Evolutionary conservation across 2,329 filamentous ascomycete species (phyloP).

Genomic region (Apiospora aurea): DNA sequence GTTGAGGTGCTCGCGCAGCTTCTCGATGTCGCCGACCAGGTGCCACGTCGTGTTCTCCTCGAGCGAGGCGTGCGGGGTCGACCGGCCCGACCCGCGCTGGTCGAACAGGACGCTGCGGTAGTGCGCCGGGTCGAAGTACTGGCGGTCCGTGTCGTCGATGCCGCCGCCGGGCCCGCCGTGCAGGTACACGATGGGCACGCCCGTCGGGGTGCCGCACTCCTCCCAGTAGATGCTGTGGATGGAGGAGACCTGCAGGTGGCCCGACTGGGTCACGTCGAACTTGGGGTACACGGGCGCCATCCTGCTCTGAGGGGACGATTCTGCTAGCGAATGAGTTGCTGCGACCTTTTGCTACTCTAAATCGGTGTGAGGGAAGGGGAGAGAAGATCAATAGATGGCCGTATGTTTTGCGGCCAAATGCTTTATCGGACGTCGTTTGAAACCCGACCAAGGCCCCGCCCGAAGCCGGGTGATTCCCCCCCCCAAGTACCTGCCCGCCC

Average conservation of each 20-base stretch:
- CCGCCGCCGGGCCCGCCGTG: constrained; percentile 53
- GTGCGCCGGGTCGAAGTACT: constrained; percentile 44
- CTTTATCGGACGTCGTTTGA: background rate
- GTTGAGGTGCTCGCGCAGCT: constrained; percentile 44
- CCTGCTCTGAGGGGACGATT: background rate
- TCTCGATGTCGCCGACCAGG: constrained; percentile 48
- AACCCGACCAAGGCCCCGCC: background rate
- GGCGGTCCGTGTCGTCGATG: constrained; percentile 44
- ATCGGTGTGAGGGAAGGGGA: background rate
- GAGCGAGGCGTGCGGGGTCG: constrained; percentile 43
- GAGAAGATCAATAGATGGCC: background rate
- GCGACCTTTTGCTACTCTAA: background rate
- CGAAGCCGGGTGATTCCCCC: background rate
- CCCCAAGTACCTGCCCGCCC: too few species aligned
- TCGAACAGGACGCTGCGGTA: constrained; percentile 49
- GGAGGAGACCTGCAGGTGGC: constrained; percentile 37
- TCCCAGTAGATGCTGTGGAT: constrained; percentile 41
- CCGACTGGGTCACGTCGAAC: constrained; percentile 34
- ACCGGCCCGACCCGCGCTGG: constrained; percentile 49
- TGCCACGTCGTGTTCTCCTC: constrained; percentile 49
- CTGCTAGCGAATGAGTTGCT: background rate
- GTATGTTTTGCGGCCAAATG: background rate
- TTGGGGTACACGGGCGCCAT: constrained; percentile 38
- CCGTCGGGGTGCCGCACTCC: constrained; percentile 31
- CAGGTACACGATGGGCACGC: constrained; percentile 47